Percentiles rank a stretch among this genome's conserved stretches.
phyloP scores from a whole-genome alignment of 1,139 yeast genomes.

The Arxiozyma slooffiae region DNA sequence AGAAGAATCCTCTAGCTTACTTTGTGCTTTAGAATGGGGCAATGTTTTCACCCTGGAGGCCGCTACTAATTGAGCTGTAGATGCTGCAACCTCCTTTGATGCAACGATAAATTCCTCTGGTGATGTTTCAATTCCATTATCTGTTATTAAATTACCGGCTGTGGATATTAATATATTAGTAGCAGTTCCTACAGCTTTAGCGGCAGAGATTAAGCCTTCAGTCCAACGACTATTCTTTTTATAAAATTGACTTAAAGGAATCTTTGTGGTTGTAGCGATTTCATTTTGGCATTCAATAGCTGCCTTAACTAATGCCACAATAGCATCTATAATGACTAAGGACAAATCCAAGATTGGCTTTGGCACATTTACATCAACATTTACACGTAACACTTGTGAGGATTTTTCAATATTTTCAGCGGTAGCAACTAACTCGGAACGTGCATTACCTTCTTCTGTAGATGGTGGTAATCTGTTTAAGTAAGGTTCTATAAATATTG shows the following conservation, averaged over 20 bases:
- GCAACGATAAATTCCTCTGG: constrained; percentile 86
- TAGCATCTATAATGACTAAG: constrained; percentile 71
- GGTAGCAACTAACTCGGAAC: constrained; percentile 40
- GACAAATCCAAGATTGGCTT: constrained; percentile 74
- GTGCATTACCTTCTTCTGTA: constrained; percentile 41
- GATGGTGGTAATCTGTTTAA: constrained; percentile 9
- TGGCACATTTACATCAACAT: constrained; percentile 50
- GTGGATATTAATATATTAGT: constrained; percentile 72
- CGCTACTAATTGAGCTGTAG: constrained; percentile 87
- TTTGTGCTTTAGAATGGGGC: constrained; percentile 69
- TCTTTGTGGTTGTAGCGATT: constrained; percentile 45
- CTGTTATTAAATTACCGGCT: constrained; percentile 71
- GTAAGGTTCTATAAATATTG: constrained; percentile 27
- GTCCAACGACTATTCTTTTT: constrained; percentile 90
- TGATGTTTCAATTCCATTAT: constrained; percentile 38
- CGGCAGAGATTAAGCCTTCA: constrained; percentile 85
- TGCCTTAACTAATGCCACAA: constrained; percentile 59
- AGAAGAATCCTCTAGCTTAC: constrained; percentile 59
- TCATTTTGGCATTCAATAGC: constrained; percentile 79
- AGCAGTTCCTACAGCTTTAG: constrained; percentile 79
- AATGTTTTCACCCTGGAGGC: constrained; percentile 84
- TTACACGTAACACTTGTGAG: constrained; percentile 52
- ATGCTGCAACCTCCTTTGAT: constrained; percentile 84
- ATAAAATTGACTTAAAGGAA: constrained; percentile 53
- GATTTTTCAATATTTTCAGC: constrained; percentile 55